Evolutionary conservation across 192 early-diverging fungal genomes (phyloP), one percentile per base, ranked within the genome.

Genomic region (Coemansia sp.): DNA sequence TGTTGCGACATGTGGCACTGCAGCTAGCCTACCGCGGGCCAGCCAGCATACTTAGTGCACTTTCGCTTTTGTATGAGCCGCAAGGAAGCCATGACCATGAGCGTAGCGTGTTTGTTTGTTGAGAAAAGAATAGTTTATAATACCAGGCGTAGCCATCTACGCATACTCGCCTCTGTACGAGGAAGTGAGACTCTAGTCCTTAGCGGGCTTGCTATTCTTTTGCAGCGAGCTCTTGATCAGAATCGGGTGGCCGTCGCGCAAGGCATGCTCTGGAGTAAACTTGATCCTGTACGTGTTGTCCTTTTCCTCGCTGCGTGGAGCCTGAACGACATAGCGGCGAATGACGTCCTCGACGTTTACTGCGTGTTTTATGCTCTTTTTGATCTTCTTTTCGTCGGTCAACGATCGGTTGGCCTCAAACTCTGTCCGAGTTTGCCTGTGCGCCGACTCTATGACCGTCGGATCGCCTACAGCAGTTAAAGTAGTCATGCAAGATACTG

Each of bases 251-350:
- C 64, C 60, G 65, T 82, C 74, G 43, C 74, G 73, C 36, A 82
- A 53, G 6, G 73, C 79, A 42, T 76, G 73, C 24, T 82, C 79
- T 3, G 74, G 49, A 8, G 74, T 82, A 22, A 82, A 76, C 27
- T 49, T 62, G 14, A 82, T 61, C 5, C 67, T 49, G 46, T 77
- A 82, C 5, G 74, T 76, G 67, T 73, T 68, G 0, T 69, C 61
- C 49, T 70, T 67, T 7, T 68, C 56, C 4, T 62, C 56, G 65
- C 45, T 71, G 25, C 68, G 70, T 25, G 74, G 70, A 2, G 68
- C 79, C 61, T 82, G 79, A 11, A 82, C 79, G 0, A 82, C 79
- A 39, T 82, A 76, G 35, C 71, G 53, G 11, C 74, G 67, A 53
- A 82, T 76, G 19, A 77, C 74, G 20, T 73, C 57, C 35, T 76